Conservation (phyloP, 176 grass and related monocot genomes). For the Coix lacrymajobi region DNA sequence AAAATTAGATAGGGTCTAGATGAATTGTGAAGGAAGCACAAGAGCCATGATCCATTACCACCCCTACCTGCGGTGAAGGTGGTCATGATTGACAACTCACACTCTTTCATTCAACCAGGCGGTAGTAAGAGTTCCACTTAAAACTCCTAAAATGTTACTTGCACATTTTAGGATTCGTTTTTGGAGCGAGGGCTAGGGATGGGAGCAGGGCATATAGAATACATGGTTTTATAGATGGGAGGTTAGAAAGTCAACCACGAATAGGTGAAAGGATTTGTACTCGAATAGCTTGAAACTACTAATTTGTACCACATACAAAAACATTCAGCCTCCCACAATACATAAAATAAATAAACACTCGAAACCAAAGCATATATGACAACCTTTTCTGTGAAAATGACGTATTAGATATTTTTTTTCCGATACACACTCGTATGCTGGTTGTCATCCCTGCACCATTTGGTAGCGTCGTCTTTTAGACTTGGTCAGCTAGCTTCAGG, state of each 20-base stretch:
- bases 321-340: not conserved
- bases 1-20: too few relatives aligned
- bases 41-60: too few relatives aligned
- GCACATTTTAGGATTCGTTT: not conserved
- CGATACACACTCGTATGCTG: not conserved
- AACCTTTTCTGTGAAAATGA: not conserved
- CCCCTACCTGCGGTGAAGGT: too few relatives aligned
- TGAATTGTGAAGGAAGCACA: too few relatives aligned
- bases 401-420: not conserved
- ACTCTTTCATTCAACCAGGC: too few relatives aligned
- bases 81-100: too few relatives aligned
- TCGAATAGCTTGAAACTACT: too few relatives aligned
- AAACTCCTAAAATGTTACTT: too few relatives aligned
- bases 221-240: too few relatives aligned
- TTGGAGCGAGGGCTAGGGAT: not conserved
- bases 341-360: not conserved
- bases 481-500: conserved; percentile 8
- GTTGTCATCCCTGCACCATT: not conserved
- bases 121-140: too few relatives aligned
- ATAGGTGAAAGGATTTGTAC: not conserved
- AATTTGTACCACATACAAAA: not conserved
- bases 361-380: not conserved
- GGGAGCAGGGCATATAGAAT: too few relatives aligned
- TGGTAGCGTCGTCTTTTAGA: not conserved
- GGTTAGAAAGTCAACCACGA: not conserved